These are phyloP conservation scores for Boletus pseudo-olivaceus DNA, from an alignment of 768 basidiomycete genomes.

Conservation along the genomic window DNA sequence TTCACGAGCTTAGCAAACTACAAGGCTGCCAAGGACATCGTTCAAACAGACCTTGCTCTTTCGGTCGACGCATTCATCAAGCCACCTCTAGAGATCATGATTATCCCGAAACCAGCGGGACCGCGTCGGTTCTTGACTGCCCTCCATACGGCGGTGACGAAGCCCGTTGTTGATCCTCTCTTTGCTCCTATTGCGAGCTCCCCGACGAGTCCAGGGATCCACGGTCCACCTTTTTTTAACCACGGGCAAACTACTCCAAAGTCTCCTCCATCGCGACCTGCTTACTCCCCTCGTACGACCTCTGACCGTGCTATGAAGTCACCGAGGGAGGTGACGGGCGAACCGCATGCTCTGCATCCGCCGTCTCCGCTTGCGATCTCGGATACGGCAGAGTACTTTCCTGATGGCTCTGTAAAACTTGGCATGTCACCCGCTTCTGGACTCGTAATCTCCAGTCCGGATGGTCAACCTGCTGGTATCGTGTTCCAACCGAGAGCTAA, in stretches of 20 bases:
- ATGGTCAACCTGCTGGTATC: constrained; percentile 92
- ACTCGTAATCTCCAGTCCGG: constrained; percentile 86
- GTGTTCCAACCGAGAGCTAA: constrained; percentile 81
- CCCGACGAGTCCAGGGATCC: constrained; percentile 72
- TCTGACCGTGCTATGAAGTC: constrained; percentile 65
- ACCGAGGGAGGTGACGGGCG: constrained; percentile 41
- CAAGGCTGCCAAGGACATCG: constrained; percentile 80
- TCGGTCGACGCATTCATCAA: constrained; percentile 44
- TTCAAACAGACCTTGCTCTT: constrained; percentile 54
- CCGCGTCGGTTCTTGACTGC: constrained; percentile 91
- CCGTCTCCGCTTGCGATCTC: constrained; percentile 70
- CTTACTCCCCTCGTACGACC: constrained; percentile 46
- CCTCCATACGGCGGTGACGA: constrained; percentile 83
- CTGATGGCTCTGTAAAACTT: constrained; percentile 63
- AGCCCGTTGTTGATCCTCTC: constrained; percentile 85
- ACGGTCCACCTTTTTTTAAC: constrained; percentile 43
- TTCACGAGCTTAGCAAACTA: constrained; percentile 91
- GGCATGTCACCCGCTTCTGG: constrained; percentile 81
- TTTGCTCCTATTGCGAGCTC: constrained; percentile 95
- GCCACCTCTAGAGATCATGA: constrained; percentile 84
- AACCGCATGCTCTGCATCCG: constrained; percentile 41
- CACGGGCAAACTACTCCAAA: constrained; percentile 33
- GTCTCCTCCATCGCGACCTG: constrained; percentile 44
- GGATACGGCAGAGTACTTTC: constrained; percentile 66
- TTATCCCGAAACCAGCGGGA: constrained; percentile 95